These are phyloP conservation scores for Alternaria postmessia DNA, from an alignment of 2,329 filamentous ascomycete genomes.

Conservation along the genomic window DNA sequence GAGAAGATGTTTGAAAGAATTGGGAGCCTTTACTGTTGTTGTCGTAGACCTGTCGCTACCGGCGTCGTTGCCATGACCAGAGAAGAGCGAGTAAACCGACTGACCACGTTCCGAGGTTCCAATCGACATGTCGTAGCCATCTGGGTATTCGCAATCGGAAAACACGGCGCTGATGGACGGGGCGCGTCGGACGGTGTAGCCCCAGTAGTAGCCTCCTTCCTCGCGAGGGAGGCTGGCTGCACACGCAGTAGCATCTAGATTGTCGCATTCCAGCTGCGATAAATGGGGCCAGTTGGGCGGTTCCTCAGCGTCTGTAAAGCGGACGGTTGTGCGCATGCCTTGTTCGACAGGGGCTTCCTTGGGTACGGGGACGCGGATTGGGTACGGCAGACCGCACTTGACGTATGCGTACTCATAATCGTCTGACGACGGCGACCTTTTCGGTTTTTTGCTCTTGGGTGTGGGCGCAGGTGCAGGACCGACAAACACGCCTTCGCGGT, in stretches of 20 bases:
- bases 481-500: constrained; percentile 78
- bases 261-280: constrained; percentile 30
- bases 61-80: constrained; percentile 11
- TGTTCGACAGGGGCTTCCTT: constrained; percentile 62
- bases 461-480: constrained; percentile 28
- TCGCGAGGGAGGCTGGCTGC: constrained; percentile 74
- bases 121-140: constrained; percentile 82
- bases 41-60: not conserved
- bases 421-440: constrained; percentile 14
- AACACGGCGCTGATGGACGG: constrained; percentile 75
- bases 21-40: constrained; percentile 32
- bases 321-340: constrained; percentile 77
- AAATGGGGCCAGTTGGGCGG: constrained; percentile 41
- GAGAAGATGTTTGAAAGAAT: constrained; percentile 73
- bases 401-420: constrained; percentile 50
- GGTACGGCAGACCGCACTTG: constrained; percentile 59
- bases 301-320: constrained; percentile 61
- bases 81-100: constrained; percentile 52
- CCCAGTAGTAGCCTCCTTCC: constrained; percentile 86
- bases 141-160: constrained; percentile 76
- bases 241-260: constrained; percentile 65
- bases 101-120: constrained; percentile 82
- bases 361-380: constrained; percentile 63
- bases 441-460: constrained; percentile 58
- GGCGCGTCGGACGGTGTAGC: constrained; percentile 75